Evolutionary conservation across 106 monocot species (phyloP), one percentile per base, ranked within the genome.

Genomic region (Acorus gramineus): DNA sequence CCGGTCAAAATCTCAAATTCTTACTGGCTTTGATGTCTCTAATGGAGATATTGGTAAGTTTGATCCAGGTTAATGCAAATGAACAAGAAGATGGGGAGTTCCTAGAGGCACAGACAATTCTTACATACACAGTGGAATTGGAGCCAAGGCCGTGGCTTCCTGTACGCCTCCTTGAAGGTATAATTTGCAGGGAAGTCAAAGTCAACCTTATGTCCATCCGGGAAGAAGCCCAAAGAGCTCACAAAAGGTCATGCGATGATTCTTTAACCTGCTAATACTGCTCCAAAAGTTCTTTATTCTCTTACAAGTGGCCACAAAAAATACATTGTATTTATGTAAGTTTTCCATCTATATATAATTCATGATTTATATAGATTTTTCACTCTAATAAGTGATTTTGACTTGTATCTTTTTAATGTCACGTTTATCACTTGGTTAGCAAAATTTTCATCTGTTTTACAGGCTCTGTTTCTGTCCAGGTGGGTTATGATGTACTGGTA

Each of bases 61-160:
- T 62, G 44, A 3, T 51, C 50, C 44, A 13, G 48, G 42, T 71
- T 46, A 42, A 49, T 73, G 61, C 79, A 82, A 79, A 63, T 57
- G 50, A 60, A 67, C 57, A 47, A 57, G 49, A 72, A 49, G 80
- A 59, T 2, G 65, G 9, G 8, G 48, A 63, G 8, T 8, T 58
- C 63, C 53, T 53, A 69, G 82, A 79, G 53, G 76, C 76, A 51
- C 64, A 43, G 52, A 96, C 84, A 8, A 72, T 74, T 50, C 76
- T 90, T 55, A 78, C 80, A 3, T 96, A 90, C 67, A 13, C 58
- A 42, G 85, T 96, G 59, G 87, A 90, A 54, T 64, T 90, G 63
- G 90, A 90, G 55, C 95, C 95, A 6, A 96, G 90, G 69, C 70
- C 85, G 6, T 84, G 86, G 95, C 63, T 96, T 14, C 95, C 95